Conservation (phyloP, 2,329 filamentous ascomycete genomes). For the Talaromyces sp. region DNA sequence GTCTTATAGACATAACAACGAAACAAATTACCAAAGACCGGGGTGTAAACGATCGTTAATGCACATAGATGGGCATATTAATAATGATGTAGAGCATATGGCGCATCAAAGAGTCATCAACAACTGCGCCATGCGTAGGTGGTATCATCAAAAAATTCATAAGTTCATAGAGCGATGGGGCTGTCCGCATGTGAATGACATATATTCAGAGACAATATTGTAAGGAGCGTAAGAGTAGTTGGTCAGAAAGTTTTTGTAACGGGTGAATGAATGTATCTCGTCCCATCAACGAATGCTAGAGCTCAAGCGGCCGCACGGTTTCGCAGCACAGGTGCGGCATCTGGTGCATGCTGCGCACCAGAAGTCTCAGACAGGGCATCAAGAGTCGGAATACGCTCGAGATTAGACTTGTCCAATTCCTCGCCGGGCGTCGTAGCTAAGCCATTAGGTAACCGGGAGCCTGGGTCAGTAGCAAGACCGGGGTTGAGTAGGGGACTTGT, state of each 20-base stretch:
- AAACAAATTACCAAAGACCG: background rate
- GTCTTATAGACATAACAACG: background rate
- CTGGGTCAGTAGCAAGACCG: slow-evolving; percentile 23
- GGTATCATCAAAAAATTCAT: slow-evolving; percentile 14
- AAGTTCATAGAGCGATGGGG: slow-evolving; percentile 1
- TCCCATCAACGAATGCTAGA: background rate
- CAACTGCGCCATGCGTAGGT: slow-evolving; percentile 2
- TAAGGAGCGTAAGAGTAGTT: background rate
- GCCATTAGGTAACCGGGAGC: slow-evolving; percentile 24
- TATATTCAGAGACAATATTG: background rate
- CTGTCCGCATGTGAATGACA: background rate
- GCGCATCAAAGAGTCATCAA: background rate
- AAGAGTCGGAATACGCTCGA: slow-evolving; percentile 38
- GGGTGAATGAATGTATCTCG: background rate
- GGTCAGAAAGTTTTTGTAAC: background rate
- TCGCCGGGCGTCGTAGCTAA: slow-evolving; percentile 13
- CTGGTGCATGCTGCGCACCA: slow-evolving; percentile 22
- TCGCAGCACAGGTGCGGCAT: slow-evolving; percentile 16
- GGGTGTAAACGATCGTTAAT: slow-evolving; percentile 6
- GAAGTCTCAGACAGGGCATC: slow-evolving; percentile 31
- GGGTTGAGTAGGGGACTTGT: slow-evolving; percentile 31
- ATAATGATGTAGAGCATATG: background rate
- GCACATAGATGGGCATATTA: background rate
- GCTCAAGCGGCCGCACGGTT: slow-evolving; percentile 4
- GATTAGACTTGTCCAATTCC: slow-evolving; percentile 27